phyloP scores from a whole-genome alignment of 73 alveolate species.

The Urostyla sp. region DNA sequence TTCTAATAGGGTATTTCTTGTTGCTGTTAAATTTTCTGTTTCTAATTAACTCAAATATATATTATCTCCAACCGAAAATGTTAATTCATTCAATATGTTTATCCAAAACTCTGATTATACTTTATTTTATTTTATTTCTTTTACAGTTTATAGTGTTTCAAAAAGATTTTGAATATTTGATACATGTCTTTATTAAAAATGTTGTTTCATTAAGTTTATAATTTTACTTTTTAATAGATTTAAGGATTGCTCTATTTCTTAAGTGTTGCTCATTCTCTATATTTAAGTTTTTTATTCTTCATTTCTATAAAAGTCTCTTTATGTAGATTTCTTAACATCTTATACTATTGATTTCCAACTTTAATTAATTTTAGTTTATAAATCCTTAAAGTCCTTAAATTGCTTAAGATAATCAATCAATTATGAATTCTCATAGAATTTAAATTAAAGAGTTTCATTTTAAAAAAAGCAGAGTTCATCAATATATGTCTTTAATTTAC shows the following conservation, averaged over 20 bases:
- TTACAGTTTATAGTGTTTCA: no score
- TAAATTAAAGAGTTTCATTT: not conserved
- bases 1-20: constrained; percentile 8
- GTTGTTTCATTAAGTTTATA: not conserved
- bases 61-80: constrained; percentile 29
- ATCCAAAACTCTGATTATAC: not conserved
- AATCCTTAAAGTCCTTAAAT: not conserved
- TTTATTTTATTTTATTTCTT: constrained; percentile 14
- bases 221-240: constrained; percentile 1
- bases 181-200: not conserved
- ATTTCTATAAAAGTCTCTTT: constrained; percentile 10
- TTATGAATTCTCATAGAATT: not conserved
- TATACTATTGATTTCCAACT: no score
- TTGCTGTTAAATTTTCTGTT: not conserved
- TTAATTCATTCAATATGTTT: not conserved
- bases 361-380: constrained; percentile 6
- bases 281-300: not conserved
- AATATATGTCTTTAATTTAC: not conserved
- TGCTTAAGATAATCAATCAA: not conserved
- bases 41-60: constrained; percentile 1
- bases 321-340: constrained; percentile 1
- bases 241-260: not conserved
- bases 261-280: not conserved
- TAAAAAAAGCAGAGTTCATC: not conserved
- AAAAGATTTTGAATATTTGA: not conserved